Conservation (phyloP, 2,329 filamentous ascomycete genomes). For the Calonectria crousiana region DNA sequence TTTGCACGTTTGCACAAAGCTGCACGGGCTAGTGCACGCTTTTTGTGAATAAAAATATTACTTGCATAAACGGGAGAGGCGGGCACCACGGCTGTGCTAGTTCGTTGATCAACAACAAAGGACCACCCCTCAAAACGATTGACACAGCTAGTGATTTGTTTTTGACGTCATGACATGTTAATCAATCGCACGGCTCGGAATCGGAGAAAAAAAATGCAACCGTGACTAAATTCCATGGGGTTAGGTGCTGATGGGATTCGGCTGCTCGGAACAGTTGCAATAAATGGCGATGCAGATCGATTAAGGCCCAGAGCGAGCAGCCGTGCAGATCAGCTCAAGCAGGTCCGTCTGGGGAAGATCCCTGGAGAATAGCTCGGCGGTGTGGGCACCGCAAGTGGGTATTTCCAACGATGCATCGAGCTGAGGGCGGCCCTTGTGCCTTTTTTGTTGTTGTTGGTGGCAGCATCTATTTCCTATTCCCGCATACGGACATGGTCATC, state of each 20-base stretch:
- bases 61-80: neutral
- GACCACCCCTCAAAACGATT: neutral
- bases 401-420: neutral
- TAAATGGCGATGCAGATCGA: neutral
- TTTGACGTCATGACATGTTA: too few species aligned
- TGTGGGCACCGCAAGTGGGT: neutral
- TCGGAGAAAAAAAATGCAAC: constrained; percentile 1
- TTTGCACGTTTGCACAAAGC: neutral
- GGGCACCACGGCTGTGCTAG: neutral
- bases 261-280: neutral
- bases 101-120: too few species aligned
- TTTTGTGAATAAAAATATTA: neutral
- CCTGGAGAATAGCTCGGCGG: neutral
- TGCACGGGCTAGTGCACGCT: neutral
- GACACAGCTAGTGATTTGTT: too few species aligned
- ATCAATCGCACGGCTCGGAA: neutral
- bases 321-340: neutral
- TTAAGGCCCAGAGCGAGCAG: neutral
- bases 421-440: neutral
- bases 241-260: neutral
- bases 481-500: neutral
- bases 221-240: neutral
- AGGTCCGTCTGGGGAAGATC: neutral
- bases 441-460: neutral
- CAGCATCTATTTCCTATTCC: neutral